Conservation (phyloP, 495 filamentous ascomycete genomes). For the Endocarpon pusillum region DNA sequence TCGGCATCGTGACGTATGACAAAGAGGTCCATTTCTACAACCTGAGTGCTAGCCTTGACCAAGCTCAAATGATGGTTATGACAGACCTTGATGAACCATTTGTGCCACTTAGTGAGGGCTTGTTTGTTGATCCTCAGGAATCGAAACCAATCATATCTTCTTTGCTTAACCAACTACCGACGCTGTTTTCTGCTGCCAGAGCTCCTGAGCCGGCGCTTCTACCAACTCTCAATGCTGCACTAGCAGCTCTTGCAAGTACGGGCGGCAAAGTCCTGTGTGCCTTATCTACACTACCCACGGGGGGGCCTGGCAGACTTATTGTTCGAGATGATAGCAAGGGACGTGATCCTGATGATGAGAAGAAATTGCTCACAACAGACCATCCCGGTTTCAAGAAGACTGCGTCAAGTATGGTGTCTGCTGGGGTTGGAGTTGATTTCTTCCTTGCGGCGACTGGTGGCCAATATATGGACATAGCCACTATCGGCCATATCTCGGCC, state of each 20-base stretch:
- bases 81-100: slow-evolving; percentile 96
- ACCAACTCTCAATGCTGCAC: slow-evolving; percentile 63
- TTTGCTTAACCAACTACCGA: slow-evolving; percentile 63
- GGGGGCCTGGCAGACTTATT: slow-evolving; percentile 69
- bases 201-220: slow-evolving; percentile 78
- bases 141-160: slow-evolving; percentile 68
- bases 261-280: slow-evolving; percentile 91
- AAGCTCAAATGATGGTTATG: slow-evolving; percentile 98
- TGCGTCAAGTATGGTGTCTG: slow-evolving; percentile 74
- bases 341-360: slow-evolving; percentile 75
- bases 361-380: slow-evolving; percentile 80
- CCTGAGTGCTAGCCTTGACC: slow-evolving; percentile 59
- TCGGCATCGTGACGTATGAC: slow-evolving; percentile 92
- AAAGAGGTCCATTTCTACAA: slow-evolving; percentile 97
- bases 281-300: slow-evolving; percentile 66
- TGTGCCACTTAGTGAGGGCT: slow-evolving; percentile 73
- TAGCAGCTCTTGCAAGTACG: slow-evolving; percentile 63
- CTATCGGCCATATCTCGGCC: slow-evolving; percentile 63
- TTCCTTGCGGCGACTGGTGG: slow-evolving; percentile 83
- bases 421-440: slow-evolving; percentile 79
- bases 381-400: slow-evolving; percentile 68
- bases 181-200: slow-evolving; percentile 70
- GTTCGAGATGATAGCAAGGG: slow-evolving; percentile 78
- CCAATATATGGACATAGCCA: slow-evolving; percentile 85
- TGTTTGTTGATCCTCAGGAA: slow-evolving; percentile 92